Percentiles rank a stretch among this genome's conserved stretches.
Evolutionary conservation across 2,329 filamentous ascomycete genomes (phyloP).

Genomic region (Trichoderma sp.): DNA sequence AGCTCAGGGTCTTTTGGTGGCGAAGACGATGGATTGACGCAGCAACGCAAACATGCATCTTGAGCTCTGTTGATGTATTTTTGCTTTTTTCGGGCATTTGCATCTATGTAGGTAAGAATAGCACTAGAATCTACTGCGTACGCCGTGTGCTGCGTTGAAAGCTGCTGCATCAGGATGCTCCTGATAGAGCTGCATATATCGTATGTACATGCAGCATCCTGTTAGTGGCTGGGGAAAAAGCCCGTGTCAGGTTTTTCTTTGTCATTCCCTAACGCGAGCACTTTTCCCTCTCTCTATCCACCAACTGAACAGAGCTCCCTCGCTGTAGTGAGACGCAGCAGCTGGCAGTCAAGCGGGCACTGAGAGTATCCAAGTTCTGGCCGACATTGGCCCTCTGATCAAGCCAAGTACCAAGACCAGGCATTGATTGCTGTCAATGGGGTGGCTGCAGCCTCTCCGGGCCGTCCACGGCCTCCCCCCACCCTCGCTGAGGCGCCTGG

Average conservation of each 20-base stretch:
- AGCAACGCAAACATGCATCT: not conserved
- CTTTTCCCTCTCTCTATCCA: not conserved
- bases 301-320: not conserved
- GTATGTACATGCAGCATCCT: not conserved
- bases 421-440: not conserved
- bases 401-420: too few species aligned
- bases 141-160: too few species aligned
- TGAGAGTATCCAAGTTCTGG: too few species aligned
- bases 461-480: conserved; percentile 13
- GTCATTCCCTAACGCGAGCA: not conserved
- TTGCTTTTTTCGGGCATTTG: not conserved
- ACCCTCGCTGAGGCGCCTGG: conserved; percentile 7
- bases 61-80: not conserved
- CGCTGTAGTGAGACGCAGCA: not conserved
- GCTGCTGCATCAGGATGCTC: not conserved
- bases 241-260: not conserved
- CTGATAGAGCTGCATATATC: not conserved
- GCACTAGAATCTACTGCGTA: not conserved
- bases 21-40: not conserved
- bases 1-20: not conserved
- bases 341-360: too few species aligned
- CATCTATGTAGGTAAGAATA: not conserved
- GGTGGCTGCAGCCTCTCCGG: conserved; percentile 24
- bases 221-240: not conserved
- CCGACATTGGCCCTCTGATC: not conserved